Percentiles rank a stretch among this genome's conserved stretches.
phyloP scores from a whole-genome alignment of 2,329 filamentous ascomycete species.

The Amauroascus verrucosus region DNA sequence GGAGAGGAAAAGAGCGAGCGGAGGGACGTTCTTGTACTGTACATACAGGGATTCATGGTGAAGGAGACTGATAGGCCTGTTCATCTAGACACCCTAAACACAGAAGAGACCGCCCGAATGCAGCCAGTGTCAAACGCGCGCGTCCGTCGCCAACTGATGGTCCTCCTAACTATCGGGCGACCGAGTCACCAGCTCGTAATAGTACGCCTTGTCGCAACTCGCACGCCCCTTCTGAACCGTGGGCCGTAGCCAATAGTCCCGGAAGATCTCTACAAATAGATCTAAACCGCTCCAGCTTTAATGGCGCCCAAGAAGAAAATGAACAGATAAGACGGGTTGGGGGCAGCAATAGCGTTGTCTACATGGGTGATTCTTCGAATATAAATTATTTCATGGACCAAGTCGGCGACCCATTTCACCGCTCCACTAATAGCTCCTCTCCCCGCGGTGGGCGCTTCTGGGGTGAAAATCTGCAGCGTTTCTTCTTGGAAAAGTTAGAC shows the following conservation, averaged over 20 bases:
- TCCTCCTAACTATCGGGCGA: no score
- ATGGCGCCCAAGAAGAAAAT: background rate
- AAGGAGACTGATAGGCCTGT: no score
- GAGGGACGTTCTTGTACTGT: no score
- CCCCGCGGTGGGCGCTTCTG: constrained; percentile 6
- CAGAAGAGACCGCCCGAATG: no score
- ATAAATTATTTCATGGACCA: constrained; percentile 21
- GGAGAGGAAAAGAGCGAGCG: no score
- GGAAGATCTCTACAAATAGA: background rate
- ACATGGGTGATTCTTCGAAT: constrained; percentile 20
- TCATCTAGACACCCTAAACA: no score
- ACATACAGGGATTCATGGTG: no score
- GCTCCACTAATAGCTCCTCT: constrained; percentile 10
- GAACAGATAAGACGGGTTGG: background rate
- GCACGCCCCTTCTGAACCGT: no score
- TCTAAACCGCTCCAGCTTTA: background rate
- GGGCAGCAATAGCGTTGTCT: background rate
- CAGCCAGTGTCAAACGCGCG: background rate
- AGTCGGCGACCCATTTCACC: constrained; percentile 20
- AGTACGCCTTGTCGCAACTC: no score
- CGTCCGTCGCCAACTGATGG: no score
- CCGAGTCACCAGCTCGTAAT: no score
- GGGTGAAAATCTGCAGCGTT: constrained; percentile 15
- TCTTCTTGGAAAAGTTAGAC: constrained; percentile 17
- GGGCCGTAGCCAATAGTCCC: background rate